phyloP scores from a whole-genome alignment of 176 grass and related monocot genomes.

The Ampelocalamus luodianensis region DNA sequence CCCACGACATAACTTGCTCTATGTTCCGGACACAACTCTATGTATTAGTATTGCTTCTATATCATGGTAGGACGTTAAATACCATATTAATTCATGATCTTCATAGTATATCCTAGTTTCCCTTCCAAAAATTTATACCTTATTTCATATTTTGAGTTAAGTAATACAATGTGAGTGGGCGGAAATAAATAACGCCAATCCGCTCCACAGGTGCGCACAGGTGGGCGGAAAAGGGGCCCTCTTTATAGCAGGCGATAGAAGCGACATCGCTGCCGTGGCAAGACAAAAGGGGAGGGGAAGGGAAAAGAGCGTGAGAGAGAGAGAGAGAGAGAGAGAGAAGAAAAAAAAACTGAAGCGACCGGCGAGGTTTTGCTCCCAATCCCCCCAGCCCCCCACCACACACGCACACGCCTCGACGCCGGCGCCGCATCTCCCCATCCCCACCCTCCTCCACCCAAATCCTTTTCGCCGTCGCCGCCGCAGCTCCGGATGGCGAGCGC shows the following conservation, averaged over 20 bases:
- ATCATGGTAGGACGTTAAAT: background rate
- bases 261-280: background rate
- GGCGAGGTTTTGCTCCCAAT: slow-evolving; percentile 33
- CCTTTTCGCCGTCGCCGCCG: background rate
- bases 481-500: slow-evolving; percentile 34
- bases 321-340: too few relatives aligned
- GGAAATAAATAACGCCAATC: background rate
- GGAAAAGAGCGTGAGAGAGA: background rate
- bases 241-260: background rate
- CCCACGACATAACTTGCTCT: too few relatives aligned
- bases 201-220: background rate
- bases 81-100: background rate
- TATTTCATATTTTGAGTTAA: too few relatives aligned
- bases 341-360: slow-evolving; percentile 29
- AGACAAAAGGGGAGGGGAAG: background rate
- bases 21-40: too few relatives aligned
- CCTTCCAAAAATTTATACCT: background rate
- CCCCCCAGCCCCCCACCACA: background rate
- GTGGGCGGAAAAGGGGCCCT: background rate
- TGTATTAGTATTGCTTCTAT: background rate
- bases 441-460: background rate
- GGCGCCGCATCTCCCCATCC: slow-evolving; percentile 9
- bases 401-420: background rate
- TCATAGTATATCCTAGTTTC: background rate
- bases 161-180: too few relatives aligned